Conservation (phyloP, 345 rosid species). For the Leavenworthia alabamica region DNA sequence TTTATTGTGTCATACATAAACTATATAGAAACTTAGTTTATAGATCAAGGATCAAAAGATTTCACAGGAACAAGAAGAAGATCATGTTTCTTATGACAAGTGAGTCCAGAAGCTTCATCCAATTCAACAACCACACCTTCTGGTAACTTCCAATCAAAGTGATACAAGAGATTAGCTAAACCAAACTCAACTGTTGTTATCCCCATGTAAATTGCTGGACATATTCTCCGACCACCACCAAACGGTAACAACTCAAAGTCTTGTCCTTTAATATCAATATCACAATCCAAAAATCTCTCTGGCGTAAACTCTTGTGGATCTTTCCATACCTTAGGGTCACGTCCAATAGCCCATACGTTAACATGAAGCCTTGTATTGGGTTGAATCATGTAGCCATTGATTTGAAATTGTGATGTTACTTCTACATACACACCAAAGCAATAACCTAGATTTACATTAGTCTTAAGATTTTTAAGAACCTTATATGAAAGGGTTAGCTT, state of each 20-base stretch:
- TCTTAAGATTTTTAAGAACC: conserved; percentile 27
- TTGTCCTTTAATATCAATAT: conserved; percentile 38
- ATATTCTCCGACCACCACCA: conserved; percentile 43
- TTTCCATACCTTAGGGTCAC: conserved; percentile 40
- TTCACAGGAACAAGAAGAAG: conserved; percentile 32
- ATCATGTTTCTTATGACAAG: conserved; percentile 15
- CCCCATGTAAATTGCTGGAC: conserved; percentile 35
- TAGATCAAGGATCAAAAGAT: background rate
- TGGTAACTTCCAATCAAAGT: conserved; percentile 46
- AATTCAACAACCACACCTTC: conserved; percentile 20
- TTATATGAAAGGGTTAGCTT: conserved; percentile 21
- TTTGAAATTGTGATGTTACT: conserved; percentile 27
- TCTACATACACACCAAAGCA: no score
- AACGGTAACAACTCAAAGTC: conserved; percentile 38
- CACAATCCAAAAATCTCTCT: conserved; percentile 31
- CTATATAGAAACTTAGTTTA: no score
- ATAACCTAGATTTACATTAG: no score
- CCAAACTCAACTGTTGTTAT: conserved; percentile 27
- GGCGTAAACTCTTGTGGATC: conserved; percentile 35
- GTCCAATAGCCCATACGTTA: conserved; percentile 46
- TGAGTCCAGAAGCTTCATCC: conserved; percentile 36
- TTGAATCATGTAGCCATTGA: conserved; percentile 31
- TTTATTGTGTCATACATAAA: no score
- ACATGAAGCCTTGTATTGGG: conserved; percentile 35
- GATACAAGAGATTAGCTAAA: conserved; percentile 35